Percentiles rank a stretch among this genome's conserved stretches.
These are phyloP conservation scores for Pueraria montana DNA, from an alignment of 306 rosid genomes.

Conservation along the genomic window DNA sequence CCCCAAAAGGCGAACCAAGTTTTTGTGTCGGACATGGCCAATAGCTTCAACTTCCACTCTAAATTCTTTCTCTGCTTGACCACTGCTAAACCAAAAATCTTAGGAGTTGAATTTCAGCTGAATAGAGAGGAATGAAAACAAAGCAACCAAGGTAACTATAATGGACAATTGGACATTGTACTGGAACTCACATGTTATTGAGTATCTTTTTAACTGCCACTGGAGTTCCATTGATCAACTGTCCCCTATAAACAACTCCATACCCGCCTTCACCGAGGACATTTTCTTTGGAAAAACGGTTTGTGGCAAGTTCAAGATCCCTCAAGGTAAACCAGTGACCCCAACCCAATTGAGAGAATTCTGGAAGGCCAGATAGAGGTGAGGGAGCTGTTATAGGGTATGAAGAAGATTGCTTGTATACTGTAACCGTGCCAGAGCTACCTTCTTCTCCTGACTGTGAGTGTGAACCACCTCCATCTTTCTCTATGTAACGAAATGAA, in stretches of 20 bases:
- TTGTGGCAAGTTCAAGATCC: slow-evolving; percentile 92
- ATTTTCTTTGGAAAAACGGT: slow-evolving; percentile 79
- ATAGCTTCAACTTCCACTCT: slow-evolving; percentile 97
- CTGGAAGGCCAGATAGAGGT: slow-evolving; percentile 85
- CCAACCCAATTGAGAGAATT: slow-evolving; percentile 96
- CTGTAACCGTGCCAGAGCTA: slow-evolving; percentile 70
- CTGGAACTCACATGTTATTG: slow-evolving; percentile 81
- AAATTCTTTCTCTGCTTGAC: slow-evolving; percentile 97
- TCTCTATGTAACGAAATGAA: slow-evolving; percentile 74
- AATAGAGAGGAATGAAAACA: slow-evolving; percentile 43
- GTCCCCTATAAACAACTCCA: slow-evolving; percentile 87
- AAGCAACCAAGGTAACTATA: slow-evolving; percentile 33
- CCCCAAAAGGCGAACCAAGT: slow-evolving; percentile 96
- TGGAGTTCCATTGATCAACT: slow-evolving; percentile 83
- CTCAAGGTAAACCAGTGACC: slow-evolving; percentile 98
- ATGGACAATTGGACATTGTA: slow-evolving; percentile 20
- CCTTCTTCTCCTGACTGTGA: slow-evolving; percentile 88
- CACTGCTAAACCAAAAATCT: slow-evolving; percentile 56
- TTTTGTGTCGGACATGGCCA: slow-evolving; percentile 97
- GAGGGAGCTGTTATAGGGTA: slow-evolving; percentile 85
- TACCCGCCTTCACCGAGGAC: slow-evolving; percentile 98
- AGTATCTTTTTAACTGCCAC: slow-evolving; percentile 98
- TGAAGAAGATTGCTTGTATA: slow-evolving; percentile 71
- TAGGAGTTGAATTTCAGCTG: slow-evolving; percentile 37
- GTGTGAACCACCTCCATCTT: slow-evolving; percentile 67